These are phyloP conservation scores for Xylaria bambusicola DNA, from an alignment of 495 filamentous ascomycete genomes.

Conservation along the genomic window DNA sequence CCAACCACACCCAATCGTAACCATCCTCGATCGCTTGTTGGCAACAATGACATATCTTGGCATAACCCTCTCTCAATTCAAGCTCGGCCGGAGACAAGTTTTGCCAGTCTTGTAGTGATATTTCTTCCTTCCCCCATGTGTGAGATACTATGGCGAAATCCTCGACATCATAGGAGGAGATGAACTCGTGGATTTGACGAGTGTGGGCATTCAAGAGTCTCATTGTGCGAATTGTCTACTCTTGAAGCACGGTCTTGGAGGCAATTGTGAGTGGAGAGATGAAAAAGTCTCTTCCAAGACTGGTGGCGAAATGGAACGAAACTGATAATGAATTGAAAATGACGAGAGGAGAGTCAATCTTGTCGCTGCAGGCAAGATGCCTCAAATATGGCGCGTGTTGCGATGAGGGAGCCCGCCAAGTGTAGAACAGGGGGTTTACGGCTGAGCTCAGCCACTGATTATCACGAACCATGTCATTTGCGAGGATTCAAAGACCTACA, in stretches of 20 bases:
- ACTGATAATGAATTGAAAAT: background rate
- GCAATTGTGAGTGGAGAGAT: too few relatives aligned
- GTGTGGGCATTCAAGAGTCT: background rate
- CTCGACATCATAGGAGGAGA: background rate
- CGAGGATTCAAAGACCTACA: too few relatives aligned
- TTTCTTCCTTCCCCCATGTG: slow-evolving; percentile 18
- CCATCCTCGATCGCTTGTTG: slow-evolving; percentile 4
- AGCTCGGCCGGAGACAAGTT: background rate
- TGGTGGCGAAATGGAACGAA: background rate
- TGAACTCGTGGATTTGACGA: background rate
- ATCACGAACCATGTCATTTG: background rate
- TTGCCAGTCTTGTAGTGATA: slow-evolving; percentile 6
- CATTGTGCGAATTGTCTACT: background rate
- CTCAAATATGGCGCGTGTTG: background rate
- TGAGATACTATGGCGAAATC: slow-evolving; percentile 22
- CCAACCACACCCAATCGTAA: slow-evolving; percentile 25
- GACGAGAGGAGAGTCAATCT: background rate
- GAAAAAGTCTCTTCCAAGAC: background rate
- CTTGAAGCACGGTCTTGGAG: too few relatives aligned
- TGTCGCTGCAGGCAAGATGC: background rate
- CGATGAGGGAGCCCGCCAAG: background rate
- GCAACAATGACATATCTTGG: slow-evolving; percentile 24
- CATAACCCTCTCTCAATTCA: background rate
- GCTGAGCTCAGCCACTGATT: background rate
- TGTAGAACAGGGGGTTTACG: background rate